Evolutionary conservation across 805 yeast species (phyloP).

Genomic region (Ogataea paradorogensis): DNA sequence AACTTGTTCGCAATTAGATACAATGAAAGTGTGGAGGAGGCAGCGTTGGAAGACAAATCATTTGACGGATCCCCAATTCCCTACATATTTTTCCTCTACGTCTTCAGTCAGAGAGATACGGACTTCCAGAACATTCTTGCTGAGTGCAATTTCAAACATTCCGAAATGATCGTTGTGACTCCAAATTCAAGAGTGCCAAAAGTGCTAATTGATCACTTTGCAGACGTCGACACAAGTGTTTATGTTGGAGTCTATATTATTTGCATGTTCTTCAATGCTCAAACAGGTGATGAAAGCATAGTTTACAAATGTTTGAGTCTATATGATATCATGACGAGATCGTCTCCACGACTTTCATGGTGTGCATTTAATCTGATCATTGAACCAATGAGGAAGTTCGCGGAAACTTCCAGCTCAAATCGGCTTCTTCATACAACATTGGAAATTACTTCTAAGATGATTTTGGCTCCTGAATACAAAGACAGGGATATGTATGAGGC

Average conservation of each 20-base stretch:
- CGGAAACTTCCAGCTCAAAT: slow-evolving; percentile 23
- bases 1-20: slow-evolving; percentile 43
- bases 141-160: slow-evolving; percentile 34
- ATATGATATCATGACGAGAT: slow-evolving; percentile 13
- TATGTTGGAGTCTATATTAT: slow-evolving; percentile 17
- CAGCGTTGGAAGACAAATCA: slow-evolving; percentile 8
- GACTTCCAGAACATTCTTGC: slow-evolving; percentile 35
- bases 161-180: slow-evolving; percentile 31
- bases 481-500: slow-evolving; percentile 21
- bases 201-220: slow-evolving; percentile 16
- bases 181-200: slow-evolving; percentile 39
- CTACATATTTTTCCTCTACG: slow-evolving; percentile 31
- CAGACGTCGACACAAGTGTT: slow-evolving; percentile 8
- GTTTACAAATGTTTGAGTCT: slow-evolving; percentile 25
- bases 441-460: slow-evolving; percentile 25
- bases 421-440: slow-evolving; percentile 24
- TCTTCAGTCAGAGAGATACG: slow-evolving; percentile 35
- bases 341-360: slow-evolving; percentile 19
- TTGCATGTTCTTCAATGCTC: slow-evolving; percentile 21
- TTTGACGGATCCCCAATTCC: slow-evolving; percentile 28
- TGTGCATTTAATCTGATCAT: slow-evolving; percentile 18
- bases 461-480: slow-evolving; percentile 32
- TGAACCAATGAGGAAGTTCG: slow-evolving; percentile 22
- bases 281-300: slow-evolving; percentile 24
- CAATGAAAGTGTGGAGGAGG: slow-evolving; percentile 27